A percentile compares a stretch with the other conserved stretches of the same genome.
These are phyloP conservation scores for Zygoascus biomembranicola DNA, from an alignment of 805 yeast species.

Conservation along the genomic window DNA sequence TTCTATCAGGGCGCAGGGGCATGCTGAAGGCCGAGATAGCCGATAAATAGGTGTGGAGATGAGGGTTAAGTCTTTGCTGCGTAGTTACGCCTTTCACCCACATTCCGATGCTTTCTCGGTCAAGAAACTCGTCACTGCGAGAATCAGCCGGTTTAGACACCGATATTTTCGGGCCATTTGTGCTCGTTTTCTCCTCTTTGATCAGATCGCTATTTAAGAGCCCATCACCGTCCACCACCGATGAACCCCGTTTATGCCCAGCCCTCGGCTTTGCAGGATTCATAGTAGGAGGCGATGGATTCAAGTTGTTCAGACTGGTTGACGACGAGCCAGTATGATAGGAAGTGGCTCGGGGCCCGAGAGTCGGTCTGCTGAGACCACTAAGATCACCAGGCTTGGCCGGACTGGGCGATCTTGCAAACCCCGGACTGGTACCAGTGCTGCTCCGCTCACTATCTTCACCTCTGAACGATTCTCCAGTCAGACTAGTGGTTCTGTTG, in stretches of 20 bases:
- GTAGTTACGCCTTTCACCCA: slow-evolving; percentile 28
- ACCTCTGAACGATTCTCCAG: not conserved
- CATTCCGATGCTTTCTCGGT: slow-evolving; percentile 25
- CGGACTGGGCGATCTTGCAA: not conserved
- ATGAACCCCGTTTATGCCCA: not conserved
- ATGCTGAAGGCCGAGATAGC: slow-evolving; percentile 34
- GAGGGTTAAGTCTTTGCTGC: slow-evolving; percentile 24
- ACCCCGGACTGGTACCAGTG: not conserved
- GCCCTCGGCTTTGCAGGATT: not conserved
- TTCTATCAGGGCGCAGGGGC: slow-evolving; percentile 26
- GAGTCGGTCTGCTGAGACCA: slow-evolving; percentile 6
- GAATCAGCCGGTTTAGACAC: not conserved
- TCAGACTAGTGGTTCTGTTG: not conserved
- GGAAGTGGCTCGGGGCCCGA: slow-evolving; percentile 12
- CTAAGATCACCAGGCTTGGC: not conserved
- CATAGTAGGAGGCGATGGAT: not conserved
- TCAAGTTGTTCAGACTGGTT: not conserved
- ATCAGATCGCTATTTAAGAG: not conserved
- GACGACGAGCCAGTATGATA: slow-evolving; percentile 1
- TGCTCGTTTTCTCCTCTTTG: not conserved
- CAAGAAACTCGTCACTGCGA: slow-evolving; percentile 1
- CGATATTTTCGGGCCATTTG: not conserved
- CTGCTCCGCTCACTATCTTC: not conserved
- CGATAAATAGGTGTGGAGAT: slow-evolving; percentile 27
- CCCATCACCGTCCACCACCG: not conserved